These are phyloP conservation scores for Leucogyrophana mollusca DNA, from an alignment of 768 basidiomycete genomes.

Conservation along the genomic window DNA sequence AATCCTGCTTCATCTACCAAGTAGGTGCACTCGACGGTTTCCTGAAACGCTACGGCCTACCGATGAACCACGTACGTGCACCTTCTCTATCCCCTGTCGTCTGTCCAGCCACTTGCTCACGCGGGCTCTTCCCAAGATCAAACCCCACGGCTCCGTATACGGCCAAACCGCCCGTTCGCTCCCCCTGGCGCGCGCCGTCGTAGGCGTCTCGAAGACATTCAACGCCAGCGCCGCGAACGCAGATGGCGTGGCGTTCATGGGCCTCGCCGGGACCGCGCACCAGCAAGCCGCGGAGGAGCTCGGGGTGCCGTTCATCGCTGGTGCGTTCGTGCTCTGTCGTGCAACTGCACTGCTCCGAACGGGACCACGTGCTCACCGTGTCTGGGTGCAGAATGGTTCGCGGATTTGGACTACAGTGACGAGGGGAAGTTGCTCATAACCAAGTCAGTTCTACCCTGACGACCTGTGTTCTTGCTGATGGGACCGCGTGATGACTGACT, in stretches of 20 bases:
- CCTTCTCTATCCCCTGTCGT: not conserved
- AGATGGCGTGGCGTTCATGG: constrained; percentile 51
- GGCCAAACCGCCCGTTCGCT: constrained; percentile 57
- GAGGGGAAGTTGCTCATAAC: constrained; percentile 62
- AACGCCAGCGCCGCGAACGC: constrained; percentile 17
- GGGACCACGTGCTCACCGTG: too few relatives aligned
- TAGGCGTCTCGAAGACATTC: constrained; percentile 54
- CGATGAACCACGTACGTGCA: constrained; percentile 52
- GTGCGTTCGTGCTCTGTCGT: constrained; percentile 27
- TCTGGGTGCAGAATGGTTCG: constrained; percentile 64
- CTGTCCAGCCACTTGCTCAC: not conserved
- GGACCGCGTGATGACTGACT: not conserved
- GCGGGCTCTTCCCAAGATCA: constrained; percentile 37
- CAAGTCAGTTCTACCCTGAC: constrained; percentile 33
- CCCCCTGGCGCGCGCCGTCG: constrained; percentile 52
- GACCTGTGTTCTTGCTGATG: not conserved
- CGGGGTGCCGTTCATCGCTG: constrained; percentile 61
- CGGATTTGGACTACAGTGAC: constrained; percentile 58
- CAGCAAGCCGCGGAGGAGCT: constrained; percentile 53
- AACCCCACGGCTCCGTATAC: constrained; percentile 63
- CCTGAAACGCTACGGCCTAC: constrained; percentile 49
- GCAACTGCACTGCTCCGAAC: not conserved
- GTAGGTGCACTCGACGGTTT: constrained; percentile 65
- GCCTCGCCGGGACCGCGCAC: constrained; percentile 63
- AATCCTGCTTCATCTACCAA: constrained; percentile 61